Conservation (phyloP, 768 basidiomycete genomes). For the Kwoniella mangroviensis region DNA sequence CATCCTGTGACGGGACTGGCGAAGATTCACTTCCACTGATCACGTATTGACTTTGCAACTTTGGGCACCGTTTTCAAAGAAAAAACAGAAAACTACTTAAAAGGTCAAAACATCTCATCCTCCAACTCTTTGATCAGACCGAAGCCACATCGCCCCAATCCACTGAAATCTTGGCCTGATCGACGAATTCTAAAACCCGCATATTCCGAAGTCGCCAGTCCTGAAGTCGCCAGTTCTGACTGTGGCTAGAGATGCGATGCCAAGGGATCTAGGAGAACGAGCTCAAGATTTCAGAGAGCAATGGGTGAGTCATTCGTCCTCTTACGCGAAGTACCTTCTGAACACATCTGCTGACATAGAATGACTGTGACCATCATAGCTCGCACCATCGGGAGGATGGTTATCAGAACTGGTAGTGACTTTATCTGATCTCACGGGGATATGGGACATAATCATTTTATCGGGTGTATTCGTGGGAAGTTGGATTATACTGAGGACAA, state of each 20-base stretch:
- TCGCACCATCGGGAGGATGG: conserved; percentile 30
- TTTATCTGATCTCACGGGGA: conserved; percentile 24
- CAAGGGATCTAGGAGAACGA: conserved; percentile 13
- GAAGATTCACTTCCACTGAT: no score
- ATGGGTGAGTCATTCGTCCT: conserved; percentile 10
- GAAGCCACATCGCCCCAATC: no score
- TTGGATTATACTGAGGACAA: conserved; percentile 24
- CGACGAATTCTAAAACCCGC: no score
- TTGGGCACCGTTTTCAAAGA: no score
- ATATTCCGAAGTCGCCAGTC: no score
- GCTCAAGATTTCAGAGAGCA: conserved; percentile 23
- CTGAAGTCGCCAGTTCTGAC: no score
- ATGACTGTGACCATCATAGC: conserved; percentile 4
- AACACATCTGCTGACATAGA: not conserved
- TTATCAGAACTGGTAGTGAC: conserved; percentile 26
- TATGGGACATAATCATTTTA: conserved; percentile 29
- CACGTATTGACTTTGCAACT: no score
- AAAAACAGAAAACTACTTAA: no score
- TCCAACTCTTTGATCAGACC: no score
- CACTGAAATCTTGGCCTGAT: no score
- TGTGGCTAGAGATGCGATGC: not conserved
- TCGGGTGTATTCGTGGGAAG: conserved; percentile 20
- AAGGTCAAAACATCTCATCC: no score
- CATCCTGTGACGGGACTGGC: no score
- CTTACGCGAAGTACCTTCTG: not conserved